Evolutionary conservation across 2,329 filamentous ascomycete genomes (phyloP), one percentile per base, ranked within the genome.

Genomic region (Sporothrix variecibatus): DNA sequence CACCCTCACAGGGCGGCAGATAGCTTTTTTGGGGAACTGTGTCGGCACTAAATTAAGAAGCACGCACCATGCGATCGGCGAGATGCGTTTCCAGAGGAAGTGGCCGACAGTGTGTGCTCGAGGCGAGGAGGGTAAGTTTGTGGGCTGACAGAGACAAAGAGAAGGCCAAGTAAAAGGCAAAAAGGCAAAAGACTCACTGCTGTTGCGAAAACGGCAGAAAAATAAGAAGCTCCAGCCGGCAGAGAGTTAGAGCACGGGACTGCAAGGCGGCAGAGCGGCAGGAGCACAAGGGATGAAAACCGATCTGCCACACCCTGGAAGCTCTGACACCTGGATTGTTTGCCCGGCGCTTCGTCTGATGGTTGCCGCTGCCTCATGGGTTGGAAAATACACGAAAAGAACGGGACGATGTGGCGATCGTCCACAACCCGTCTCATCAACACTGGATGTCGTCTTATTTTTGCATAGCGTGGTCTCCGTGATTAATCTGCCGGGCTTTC

Each of bases 241-340:
- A 62, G 58, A 17, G 38, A n/a, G 15, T 28, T 9, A 12, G 38
- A 46, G 23, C n/a, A 43, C 38, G 62, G 62, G 23, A 67, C 62
- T 28, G 38, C 62, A 28, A 40, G 20, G 26, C 43, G 40, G 65
- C 43, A 56, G 49, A 34, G 69, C 69, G 69, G 69, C 53, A 46
- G 34, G 46, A n/a, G 38, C 23, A 71, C 26, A 49, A 49, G 53
- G 53, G 53, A 71, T 40, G 34, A 60, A 43, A 40, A 60, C 6
- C 28, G 68, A 58, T 71, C 68, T 71, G 68, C 68, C 34, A 60
- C 51, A 53, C 23, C 49, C 49, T 51, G 31, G 69, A 12, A 43
- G 53, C 69, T 71, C 53, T 71, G 69, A 71, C 69, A 71, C 69
- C 53, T 71, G 38, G 38, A 60, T 49, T 62, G 69, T 71, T 28